A percentile compares a stretch with the other conserved stretches of the same genome.
Conservation (phyloP, 169 alveolate species). For the Plasmodium sp. region DNA sequence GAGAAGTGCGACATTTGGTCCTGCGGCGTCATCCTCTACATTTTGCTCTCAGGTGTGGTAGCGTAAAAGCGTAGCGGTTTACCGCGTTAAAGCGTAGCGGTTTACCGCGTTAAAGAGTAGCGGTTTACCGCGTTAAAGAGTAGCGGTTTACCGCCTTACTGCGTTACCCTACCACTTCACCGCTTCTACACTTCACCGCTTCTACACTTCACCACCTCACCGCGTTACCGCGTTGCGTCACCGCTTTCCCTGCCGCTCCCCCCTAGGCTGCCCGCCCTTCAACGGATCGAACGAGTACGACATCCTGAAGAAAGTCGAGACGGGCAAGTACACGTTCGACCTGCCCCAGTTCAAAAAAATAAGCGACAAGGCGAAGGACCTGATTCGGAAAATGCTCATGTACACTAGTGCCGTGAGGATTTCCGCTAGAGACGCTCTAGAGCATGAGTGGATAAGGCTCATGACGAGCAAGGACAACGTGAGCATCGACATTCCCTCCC, state of each 20-base stretch:
- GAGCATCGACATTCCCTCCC: conserved; percentile 83
- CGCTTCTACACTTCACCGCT: too few species aligned
- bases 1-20: conserved; percentile 94
- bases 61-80: too few species aligned
- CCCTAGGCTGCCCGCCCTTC: conserved; percentile 92
- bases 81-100: too few species aligned
- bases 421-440: conserved; percentile 86
- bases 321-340: conserved; percentile 88
- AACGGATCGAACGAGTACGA: conserved; percentile 91
- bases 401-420: conserved; percentile 90
- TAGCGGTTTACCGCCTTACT: too few species aligned
- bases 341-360: conserved; percentile 89
- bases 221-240: not conserved
- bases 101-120: too few species aligned
- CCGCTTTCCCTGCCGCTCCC: too few species aligned
- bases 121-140: too few species aligned
- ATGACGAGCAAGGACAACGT: conserved; percentile 80
- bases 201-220: too few species aligned
- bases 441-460: conserved; percentile 92
- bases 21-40: conserved; percentile 91
- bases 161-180: too few species aligned
- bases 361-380: conserved; percentile 90
- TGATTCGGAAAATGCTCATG: conserved; percentile 88
- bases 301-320: conserved; percentile 89
- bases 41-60: conserved; percentile 85